Evolutionary conservation across 495 filamentous ascomycete genomes (phyloP).

Genomic region (Bacidia gigantensis): DNA sequence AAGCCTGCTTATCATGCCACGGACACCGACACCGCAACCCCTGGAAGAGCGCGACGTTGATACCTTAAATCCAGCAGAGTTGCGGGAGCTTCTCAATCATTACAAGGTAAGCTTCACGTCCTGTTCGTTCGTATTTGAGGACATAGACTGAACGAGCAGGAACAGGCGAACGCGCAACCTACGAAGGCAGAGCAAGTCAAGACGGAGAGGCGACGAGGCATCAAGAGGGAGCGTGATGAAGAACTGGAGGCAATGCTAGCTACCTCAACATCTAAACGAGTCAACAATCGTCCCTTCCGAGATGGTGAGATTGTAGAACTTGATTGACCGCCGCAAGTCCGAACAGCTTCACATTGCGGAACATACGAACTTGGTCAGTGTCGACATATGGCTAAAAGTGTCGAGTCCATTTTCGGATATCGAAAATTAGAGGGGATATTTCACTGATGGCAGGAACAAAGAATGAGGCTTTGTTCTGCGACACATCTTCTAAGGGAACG

Average conservation of each 20-base stretch:
- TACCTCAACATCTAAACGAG: not conserved
- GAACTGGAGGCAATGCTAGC: not conserved
- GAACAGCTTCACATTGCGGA: not conserved
- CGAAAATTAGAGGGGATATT: no score
- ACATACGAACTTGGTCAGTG: not conserved
- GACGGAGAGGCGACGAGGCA: not conserved
- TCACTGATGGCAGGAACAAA: no score
- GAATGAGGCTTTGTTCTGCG: no score
- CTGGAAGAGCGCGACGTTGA: slow-evolving; percentile 6
- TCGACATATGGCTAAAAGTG: not conserved
- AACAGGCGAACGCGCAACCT: not conserved
- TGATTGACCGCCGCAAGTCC: not conserved
- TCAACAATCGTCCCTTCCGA: not conserved
- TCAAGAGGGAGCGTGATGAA: slow-evolving; percentile 2
- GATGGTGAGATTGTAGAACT: slow-evolving; percentile 1
- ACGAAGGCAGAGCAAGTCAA: not conserved
- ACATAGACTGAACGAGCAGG: not conserved
- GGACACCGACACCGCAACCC: not conserved
- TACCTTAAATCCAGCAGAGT: not conserved
- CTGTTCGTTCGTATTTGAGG: not conserved
- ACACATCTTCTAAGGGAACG: no score
- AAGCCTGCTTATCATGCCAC: slow-evolving; percentile 4
- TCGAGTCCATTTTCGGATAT: no score
- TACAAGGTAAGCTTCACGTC: not conserved
- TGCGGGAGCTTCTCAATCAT: not conserved